Base-by-base conservation (phyloP, 805 yeast genomes). In the Wickerhamomyces chambardii region DNA sequence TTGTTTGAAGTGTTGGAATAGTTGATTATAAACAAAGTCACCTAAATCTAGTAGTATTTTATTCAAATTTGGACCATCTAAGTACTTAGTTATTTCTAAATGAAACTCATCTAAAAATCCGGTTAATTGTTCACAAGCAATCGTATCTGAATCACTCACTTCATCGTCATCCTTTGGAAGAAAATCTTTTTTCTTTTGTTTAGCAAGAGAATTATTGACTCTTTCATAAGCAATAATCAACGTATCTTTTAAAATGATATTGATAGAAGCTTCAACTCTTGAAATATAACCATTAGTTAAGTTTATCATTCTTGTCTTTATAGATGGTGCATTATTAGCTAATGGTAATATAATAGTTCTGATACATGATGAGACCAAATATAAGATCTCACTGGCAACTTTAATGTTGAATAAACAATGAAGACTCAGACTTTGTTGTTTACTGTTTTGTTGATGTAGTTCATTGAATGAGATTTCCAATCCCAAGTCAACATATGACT, bases 171-270 rank as follows among this genome's bases (percentile, higher is more conserved):
- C 53, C 55, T 64, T 61, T 19, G 65, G 61, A 31, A 63, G 49
- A 49, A 77, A 84, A 51, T 90, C 97, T 42, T 76, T 82, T 51
- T 73, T 74, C 55, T 78, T 78, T 51, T 89, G 96, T 44, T 73
- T 75, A 17, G 78, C 61, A 29, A 81, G 51, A 16, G 79, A 60
- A 15, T 59, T 52, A 6, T 60, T 49, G 29, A 84, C 64, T 40
- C 76, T 68, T 17, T 63, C 63, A 11, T 73, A 63, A n/a, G 72
- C 63, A 29, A 78, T 46, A 6, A 68, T 73, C 14, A 78, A 55
- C 0, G 82, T 63, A 30, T 76, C 84, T 35, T 67, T 72, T 17
- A 85, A 51, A 6, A 86, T 71, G 8, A 75, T 57, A 50, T 82
- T 82, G 29, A 84, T 61, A 3, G 84, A 73, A 7, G 71, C 56